Evolutionary conservation across 495 filamentous ascomycete genomes (phyloP), one percentile per base, ranked within the genome.

Genomic region (Annulohypoxylon bovei): DNA sequence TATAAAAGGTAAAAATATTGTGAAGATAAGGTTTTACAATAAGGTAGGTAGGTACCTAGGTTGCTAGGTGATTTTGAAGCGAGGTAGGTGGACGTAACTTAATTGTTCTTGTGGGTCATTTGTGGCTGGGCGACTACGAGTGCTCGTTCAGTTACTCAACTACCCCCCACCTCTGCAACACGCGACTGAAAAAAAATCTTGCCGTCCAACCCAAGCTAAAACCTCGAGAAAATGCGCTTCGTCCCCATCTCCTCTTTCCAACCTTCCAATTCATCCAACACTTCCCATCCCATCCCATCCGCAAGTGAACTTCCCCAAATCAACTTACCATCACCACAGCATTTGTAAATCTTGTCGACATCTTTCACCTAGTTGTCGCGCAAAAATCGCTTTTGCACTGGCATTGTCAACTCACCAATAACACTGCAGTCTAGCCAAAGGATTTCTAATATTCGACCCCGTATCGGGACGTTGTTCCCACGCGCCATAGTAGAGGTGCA

Each of bases 111-210:
- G 25, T 52, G 25, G 47, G 9, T 30, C 47, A 7, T 11, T 11
- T 16, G 47, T 52, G 47, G 47, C 25, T 52, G 47, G 42, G 49
- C 27, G 33, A 6, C 14, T 30, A 12, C 47, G 14, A 52, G 25
- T 52, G 18, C 33, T 49, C 33, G 22, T 32, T 39, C 22, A 47
- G 37, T 54, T 44, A 61, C 14, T 62, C 58, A 35, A 35, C 20
- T 59, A 33, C 59, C 60, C 69, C 68, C 69, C 69, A 68, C 69
- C 69, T 72, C 61, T 67, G 65, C 69, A 68, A 68, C 64, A 72
- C 64, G 69, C 69, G 66, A 64, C 62, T 72, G 39, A 49, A 71
- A 72, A 56, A 50, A 72, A 59, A 52, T 58, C 46, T 64, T 61
- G 52, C 69, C 44, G 35, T 8, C 52, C 50, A 67, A 63, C 53